A percentile compares a stretch with the other conserved stretches of the same genome.
Conservation (phyloP, 2,329 filamentous ascomycete species). For the Ceratocystiopsis minuta region DNA sequence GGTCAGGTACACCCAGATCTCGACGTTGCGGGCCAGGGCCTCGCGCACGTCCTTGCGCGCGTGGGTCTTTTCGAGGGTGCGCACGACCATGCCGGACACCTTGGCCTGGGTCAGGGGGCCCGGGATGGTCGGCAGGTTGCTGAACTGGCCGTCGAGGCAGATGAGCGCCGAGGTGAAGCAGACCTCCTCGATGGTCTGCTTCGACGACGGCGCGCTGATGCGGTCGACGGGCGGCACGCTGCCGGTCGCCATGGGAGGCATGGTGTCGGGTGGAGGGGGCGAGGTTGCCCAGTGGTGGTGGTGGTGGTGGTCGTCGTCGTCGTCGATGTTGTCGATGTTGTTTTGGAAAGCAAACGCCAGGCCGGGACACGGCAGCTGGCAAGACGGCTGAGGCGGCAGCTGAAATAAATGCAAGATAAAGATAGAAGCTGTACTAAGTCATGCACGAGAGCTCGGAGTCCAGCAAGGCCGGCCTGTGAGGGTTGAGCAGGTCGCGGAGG, state of each 20-base stretch:
- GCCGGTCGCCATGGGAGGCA: conserved; percentile 10
- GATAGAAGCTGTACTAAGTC: no score
- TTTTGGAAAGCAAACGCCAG: not conserved
- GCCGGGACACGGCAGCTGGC: no score
- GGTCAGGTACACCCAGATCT: conserved; percentile 47
- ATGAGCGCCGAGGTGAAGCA: conserved; percentile 42
- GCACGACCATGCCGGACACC: conserved; percentile 38
- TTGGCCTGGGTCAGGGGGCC: conserved; percentile 35
- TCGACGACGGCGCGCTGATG: conserved; percentile 9
- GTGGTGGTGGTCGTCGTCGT: no score
- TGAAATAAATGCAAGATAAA: no score
- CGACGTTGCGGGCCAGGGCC: conserved; percentile 41
- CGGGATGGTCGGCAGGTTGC: conserved; percentile 32
- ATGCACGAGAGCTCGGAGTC: no score
- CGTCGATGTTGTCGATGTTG: no score
- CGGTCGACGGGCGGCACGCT: conserved; percentile 10
- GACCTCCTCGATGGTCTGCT: conserved; percentile 43
- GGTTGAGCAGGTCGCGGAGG: no score
- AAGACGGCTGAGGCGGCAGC: not conserved
- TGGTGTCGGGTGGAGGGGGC: not conserved
- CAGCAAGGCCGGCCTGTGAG: no score
- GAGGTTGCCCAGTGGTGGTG: not conserved
- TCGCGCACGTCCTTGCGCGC: conserved; percentile 44
- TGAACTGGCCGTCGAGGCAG: conserved; percentile 44
- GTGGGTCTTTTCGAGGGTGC: conserved; percentile 46